Evolutionary conservation across 2,329 filamentous ascomycete species (phyloP).

Genomic region (Rhinocladiella similis): DNA sequence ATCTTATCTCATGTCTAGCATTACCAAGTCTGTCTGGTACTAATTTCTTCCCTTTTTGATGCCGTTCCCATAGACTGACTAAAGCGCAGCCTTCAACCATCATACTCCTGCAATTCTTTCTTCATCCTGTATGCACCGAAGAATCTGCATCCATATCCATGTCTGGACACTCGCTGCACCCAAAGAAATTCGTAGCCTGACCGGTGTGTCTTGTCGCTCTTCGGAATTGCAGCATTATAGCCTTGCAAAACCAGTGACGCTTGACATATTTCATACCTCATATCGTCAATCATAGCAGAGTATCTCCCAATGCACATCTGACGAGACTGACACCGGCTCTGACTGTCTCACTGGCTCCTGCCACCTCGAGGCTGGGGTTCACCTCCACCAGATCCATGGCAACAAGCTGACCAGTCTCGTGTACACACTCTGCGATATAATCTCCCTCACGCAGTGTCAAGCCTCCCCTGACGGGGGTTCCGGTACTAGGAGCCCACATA

Average conservation of each 20-base stretch:
- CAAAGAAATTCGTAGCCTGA: too few relatives aligned
- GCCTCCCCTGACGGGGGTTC: conserved; percentile 89
- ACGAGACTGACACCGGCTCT: conserved; percentile 88
- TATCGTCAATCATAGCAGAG: conserved; percentile 62
- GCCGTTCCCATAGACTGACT: too few relatives aligned
- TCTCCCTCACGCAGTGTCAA: conserved; percentile 93
- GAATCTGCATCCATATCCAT: neutral
- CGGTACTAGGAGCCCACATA: conserved; percentile 93
- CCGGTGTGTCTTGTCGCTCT: neutral
- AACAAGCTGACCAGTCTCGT: conserved; percentile 74
- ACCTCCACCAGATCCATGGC: conserved; percentile 83
- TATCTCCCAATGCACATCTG: conserved; percentile 88
- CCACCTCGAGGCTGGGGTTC: conserved; percentile 69
- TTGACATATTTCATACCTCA: too few relatives aligned
- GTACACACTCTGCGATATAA: conserved; percentile 88
- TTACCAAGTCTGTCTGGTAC: neutral
- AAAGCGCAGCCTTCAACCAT: too few relatives aligned
- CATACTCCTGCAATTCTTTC: too few relatives aligned
- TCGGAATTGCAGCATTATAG: neutral
- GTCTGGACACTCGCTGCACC: neutral
- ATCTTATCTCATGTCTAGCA: neutral
- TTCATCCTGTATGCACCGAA: too few relatives aligned
- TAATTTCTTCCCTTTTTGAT: too few relatives aligned
- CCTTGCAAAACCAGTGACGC: neutral
- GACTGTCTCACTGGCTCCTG: conserved; percentile 80